Evolutionary conservation across 1,284 basidiomycete species (phyloP), one percentile per base, ranked within the genome.

Genomic region (Amylostereum areolatum): DNA sequence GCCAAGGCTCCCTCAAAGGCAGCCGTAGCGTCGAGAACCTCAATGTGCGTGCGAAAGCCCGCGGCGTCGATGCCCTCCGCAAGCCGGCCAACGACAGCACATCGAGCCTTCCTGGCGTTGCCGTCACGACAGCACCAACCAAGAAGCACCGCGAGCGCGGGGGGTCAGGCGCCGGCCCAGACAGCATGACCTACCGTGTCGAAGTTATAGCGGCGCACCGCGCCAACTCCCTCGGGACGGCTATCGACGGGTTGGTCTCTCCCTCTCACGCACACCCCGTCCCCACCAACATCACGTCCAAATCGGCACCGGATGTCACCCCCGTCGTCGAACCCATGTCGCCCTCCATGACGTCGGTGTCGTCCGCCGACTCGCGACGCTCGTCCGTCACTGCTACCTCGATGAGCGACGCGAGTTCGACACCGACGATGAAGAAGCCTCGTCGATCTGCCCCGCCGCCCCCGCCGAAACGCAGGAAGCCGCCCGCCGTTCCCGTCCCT

Each of bases 21-120:
- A 81, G 77, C 62, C 77, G 78, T 55, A 89, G 86, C 55, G 78
- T 75, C 32, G 85, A 87, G 60, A 69, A 72, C 49, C 35, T 78
- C 18, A 63, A 66, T 50, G 27, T 52, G 55, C 42, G 46, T 55
- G 6, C 59, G 55, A 39, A 49, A 54, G 7, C 45, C 51, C 66
- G 71, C 25, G 55, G 47, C 2, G 43, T 54, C 5, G 55, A 64
- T 27, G 45, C 48, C 7, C 33, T 55, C 34, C 52, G 61, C 12
- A 62, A 60, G 33, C 64, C 71, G 9, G 78, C 74, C 59, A 75
- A 73, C 51, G 77, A 76, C 35, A 85, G 81, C 56, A 60, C 74
- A 11, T 59, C 66, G 33, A 81, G 79, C 57, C 62, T 84, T 3
- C 66, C 70, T 2, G 63, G 62, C 30, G 66, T 77, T n/a, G 70